Evolutionary conservation across 768 basidiomycete genomes (phyloP).

Genomic region (Lactarius pseudohatsudake): DNA sequence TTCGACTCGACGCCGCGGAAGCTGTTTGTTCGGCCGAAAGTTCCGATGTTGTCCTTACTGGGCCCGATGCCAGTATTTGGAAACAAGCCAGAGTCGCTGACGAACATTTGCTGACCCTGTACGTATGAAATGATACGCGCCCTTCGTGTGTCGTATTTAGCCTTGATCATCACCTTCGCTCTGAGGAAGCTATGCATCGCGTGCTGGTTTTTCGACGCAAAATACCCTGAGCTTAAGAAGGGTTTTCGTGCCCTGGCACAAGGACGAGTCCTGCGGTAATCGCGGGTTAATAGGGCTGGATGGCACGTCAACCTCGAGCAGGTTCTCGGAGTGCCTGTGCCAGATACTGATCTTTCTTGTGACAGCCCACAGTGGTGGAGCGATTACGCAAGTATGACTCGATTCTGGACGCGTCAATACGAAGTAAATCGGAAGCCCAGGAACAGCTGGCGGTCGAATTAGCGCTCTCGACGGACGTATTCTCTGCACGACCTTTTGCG

Average conservation of each 20-base stretch:
- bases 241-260: constrained; percentile 52
- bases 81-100: constrained; percentile 47
- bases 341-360: constrained; percentile 39
- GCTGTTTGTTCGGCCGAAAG: constrained; percentile 33
- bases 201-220: constrained; percentile 60
- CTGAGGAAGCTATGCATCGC: constrained; percentile 47
- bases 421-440: constrained; percentile 53
- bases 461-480: constrained; percentile 56
- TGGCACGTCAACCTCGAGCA: constrained; percentile 57
- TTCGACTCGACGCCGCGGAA: constrained; percentile 27
- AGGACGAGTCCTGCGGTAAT: constrained; percentile 45
- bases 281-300: constrained; percentile 42
- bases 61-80: constrained; percentile 59
- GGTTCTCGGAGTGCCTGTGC: constrained; percentile 45
- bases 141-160: background rate
- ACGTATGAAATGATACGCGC: constrained; percentile 22
- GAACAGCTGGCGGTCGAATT: constrained; percentile 67
- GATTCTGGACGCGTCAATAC: constrained; percentile 40
- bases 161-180: constrained; percentile 44
- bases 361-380: constrained; percentile 41
- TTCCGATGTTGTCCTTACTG: constrained; percentile 43
- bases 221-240: constrained; percentile 50
- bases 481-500: constrained; percentile 46
- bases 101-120: constrained; percentile 66
- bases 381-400: constrained; percentile 48